Conservation (phyloP, 371 early-diverging fungal genomes). For the Chytridium lagenaria region DNA sequence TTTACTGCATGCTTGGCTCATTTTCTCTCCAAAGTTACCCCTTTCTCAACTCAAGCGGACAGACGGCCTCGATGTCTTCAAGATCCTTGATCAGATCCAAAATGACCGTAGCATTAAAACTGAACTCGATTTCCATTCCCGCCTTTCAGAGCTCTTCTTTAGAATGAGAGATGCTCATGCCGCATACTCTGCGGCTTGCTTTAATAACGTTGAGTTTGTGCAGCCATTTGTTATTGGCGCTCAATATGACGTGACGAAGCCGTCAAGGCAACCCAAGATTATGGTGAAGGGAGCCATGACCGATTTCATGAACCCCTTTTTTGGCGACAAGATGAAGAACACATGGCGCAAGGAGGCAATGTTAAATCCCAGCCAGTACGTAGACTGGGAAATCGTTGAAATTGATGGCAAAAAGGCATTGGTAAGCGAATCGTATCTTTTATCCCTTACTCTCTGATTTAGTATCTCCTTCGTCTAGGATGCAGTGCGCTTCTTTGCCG, state of each 20-base stretch:
- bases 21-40: too few species aligned
- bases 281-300: not conserved
- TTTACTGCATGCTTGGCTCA: too few species aligned
- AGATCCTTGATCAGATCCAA: too few species aligned
- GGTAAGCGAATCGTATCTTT: not conserved
- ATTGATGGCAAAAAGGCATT: conserved; percentile 2
- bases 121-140: too few species aligned
- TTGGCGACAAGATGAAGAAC: not conserved
- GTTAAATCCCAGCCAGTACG: too few species aligned
- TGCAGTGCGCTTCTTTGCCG: not conserved
- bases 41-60: too few species aligned
- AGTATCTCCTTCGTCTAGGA: not conserved
- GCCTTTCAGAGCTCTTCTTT: too few species aligned
- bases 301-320: not conserved
- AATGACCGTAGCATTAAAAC: too few species aligned
- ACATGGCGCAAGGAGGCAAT: too few species aligned
- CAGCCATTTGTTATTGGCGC: not conserved
- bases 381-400: not conserved
- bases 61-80: too few species aligned
- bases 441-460: not conserved
- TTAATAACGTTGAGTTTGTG: not conserved
- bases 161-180: conserved; percentile 1
- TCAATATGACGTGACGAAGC: not conserved
- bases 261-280: not conserved
- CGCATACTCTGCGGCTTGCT: not conserved